Base-by-base conservation (phyloP, 768 basidiomycete species). In the Tricholomella constricta region DNA sequence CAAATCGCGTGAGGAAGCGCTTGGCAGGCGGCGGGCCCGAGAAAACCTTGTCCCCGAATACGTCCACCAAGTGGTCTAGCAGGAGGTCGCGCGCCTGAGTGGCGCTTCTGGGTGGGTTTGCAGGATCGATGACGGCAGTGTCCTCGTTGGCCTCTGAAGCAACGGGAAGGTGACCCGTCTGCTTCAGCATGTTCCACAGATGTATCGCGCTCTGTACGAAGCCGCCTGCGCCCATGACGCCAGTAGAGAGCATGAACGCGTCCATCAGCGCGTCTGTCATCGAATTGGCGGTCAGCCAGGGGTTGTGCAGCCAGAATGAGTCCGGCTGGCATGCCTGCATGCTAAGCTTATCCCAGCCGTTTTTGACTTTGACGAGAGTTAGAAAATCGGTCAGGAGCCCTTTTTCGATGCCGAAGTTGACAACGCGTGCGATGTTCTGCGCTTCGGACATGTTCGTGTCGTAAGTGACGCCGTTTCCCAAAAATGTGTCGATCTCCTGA, bases 121-220 rank as follows among this genome's bases (percentile, higher is more conserved):
- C 23, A 14, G 19, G 22, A 12, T 31, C 23, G 17, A 19, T 26
- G 37, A 50, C 31, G 6, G 27, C 43, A 32, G 44, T 38, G 5
- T 38, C 37, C 20, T 17, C n/a, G 17, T 20, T 27, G 17, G 25
- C 14, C 7, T 37, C 45, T 23, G 32, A 3, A 23, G 10, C 19
- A n/a, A 19, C 25, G 12, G 26, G 52, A 10, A 53, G 52, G n/a
- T 46, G 52, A 23, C 52, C 52, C 10, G 35, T 53, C 19, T 53
- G 52, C 12, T 41, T 45, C 7, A 53, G 45, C 52, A 47, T 38
- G 31, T 53, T 53, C 52, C 52, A 46, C 20, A 53, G 19, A n/a
- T 46, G 45, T 34, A 53, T 47, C 17, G 52, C 45, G 27, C 52
- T 53, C 25, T 47, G 52, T 9, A 53, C 45, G 45, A 53, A 53